Evolutionary conservation across 1,284 basidiomycete genomes (phyloP).

Genomic region (Chiua sp.): DNA sequence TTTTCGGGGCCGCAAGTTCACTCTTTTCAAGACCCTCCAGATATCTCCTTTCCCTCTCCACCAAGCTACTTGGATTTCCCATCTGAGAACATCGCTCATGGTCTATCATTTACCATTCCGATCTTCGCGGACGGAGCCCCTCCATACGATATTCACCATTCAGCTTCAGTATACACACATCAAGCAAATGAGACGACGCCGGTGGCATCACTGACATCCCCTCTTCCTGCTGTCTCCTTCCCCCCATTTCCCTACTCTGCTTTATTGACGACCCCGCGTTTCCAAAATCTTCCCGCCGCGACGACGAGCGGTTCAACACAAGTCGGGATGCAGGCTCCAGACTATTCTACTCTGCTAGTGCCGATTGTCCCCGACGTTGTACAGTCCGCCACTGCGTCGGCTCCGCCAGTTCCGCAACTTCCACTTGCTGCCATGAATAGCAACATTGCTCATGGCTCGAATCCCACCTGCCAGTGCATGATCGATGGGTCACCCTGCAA

Average conservation of each 20-base stretch:
- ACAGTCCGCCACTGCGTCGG: background rate
- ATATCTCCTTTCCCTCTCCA: background rate
- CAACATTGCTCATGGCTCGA: background rate
- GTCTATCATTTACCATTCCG: background rate
- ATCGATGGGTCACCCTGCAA: conserved; percentile 9
- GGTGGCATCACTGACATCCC: background rate
- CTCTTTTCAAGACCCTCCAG: background rate
- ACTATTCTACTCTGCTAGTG: background rate
- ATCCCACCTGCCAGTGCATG: conserved; percentile 7
- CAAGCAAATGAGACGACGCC: background rate
- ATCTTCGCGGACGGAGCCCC: background rate
- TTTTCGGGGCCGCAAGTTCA: background rate
- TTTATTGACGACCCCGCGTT: background rate
- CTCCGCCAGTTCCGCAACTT: background rate
- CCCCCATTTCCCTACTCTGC: background rate
- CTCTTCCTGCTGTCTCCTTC: background rate
- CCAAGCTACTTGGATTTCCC: background rate
- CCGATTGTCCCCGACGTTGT: background rate
- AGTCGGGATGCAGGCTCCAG: background rate
- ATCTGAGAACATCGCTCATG: background rate
- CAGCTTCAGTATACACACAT: background rate
- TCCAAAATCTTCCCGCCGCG: background rate
- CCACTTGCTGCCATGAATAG: background rate
- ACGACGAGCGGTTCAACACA: background rate
- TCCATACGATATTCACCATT: background rate